phyloP scores from a whole-genome alignment of 1,139 yeast genomes.

The Taiozyma sp. region DNA sequence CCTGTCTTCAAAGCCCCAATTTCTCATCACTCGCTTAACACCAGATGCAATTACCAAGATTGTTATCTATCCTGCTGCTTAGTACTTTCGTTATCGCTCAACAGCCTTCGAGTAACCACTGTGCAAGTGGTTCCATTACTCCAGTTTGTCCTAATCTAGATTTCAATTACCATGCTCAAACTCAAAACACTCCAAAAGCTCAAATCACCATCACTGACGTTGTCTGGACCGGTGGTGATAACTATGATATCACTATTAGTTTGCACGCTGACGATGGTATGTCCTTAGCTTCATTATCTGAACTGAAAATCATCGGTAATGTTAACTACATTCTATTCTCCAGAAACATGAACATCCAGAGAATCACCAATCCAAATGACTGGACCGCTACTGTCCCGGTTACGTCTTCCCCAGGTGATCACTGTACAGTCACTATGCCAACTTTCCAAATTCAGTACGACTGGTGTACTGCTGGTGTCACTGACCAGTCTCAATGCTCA shows the following conservation, averaged over 20 bases:
- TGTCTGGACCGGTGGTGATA: constrained; percentile 1
- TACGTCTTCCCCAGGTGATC: background rate
- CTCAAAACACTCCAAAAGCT: constrained; percentile 11
- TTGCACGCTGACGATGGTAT: constrained; percentile 24
- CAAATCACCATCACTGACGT: constrained; percentile 20
- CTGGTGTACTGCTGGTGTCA: constrained; percentile 19
- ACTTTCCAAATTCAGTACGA: constrained; percentile 14
- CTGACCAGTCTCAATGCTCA: constrained; percentile 15
- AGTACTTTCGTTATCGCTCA: background rate
- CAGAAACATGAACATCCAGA: constrained; percentile 9
- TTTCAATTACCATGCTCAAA: constrained; percentile 21
- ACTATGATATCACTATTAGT: constrained; percentile 21
- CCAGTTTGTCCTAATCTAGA: constrained; percentile 22
- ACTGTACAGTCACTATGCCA: constrained; percentile 4
- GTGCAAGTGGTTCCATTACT: constrained; percentile 1
- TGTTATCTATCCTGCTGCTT: background rate
- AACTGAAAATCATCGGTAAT: constrained; percentile 15
- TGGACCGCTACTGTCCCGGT: constrained; percentile 6
- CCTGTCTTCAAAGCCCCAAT: no score
- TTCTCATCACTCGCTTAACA: background rate
- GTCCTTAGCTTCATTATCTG: constrained; percentile 9
- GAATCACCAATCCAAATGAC: constrained; percentile 9
- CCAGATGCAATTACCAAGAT: background rate
- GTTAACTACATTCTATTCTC: constrained; percentile 12
- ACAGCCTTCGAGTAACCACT: background rate